Conservation (phyloP, 352 stramenopile genomes). For the Globisporangium mamillatum region DNA sequence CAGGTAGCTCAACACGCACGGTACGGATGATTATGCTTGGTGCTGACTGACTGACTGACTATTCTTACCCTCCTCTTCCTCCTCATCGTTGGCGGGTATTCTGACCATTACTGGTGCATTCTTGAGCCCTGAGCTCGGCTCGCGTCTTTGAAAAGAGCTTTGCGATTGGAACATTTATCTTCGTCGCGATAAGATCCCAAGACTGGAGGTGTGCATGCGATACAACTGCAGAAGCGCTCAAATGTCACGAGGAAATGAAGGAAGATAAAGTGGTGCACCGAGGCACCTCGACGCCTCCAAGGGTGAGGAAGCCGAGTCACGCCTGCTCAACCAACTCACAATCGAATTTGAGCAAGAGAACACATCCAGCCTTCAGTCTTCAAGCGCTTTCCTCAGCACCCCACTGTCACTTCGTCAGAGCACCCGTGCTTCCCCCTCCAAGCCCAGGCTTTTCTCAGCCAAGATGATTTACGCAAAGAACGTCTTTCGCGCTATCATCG, state of each 20-base stretch:
- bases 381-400: slow-evolving; percentile 19
- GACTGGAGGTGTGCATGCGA: background rate
- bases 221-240: background rate
- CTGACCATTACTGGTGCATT: background rate
- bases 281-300: background rate
- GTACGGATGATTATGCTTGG: background rate
- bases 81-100: background rate
- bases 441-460: slow-evolving; percentile 21
- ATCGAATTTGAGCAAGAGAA: slow-evolving; percentile 28
- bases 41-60: background rate
- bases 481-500: slow-evolving; percentile 55
- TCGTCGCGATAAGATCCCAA: background rate
- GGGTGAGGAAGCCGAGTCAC: background rate
- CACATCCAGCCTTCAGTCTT: slow-evolving; percentile 18
- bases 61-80: background rate
- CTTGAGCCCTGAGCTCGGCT: background rate
- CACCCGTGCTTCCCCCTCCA: slow-evolving; percentile 21
- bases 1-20: background rate
- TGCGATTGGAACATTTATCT: background rate
- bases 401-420: slow-evolving; percentile 16
- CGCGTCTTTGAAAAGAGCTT: background rate
- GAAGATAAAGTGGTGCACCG: background rate
- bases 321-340: slow-evolving; percentile 3
- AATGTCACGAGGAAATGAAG: background rate
- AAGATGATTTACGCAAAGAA: slow-evolving; percentile 63